Evolutionary conservation across 164 flowering plant genomes (phyloP).

Genomic region (Liquidambar formosana): DNA sequence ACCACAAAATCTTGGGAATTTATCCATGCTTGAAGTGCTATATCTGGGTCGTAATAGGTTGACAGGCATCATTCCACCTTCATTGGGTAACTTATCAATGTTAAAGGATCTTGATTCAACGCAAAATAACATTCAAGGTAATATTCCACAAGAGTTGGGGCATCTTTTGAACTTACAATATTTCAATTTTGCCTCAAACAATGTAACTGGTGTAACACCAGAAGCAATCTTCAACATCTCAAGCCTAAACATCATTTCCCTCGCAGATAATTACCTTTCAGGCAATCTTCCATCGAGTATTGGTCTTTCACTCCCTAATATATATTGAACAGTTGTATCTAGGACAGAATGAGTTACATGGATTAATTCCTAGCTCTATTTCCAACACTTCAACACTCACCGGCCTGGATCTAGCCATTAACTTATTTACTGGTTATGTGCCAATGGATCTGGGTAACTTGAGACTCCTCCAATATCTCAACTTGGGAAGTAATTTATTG

Average conservation of each 20-base stretch:
- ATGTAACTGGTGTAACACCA: background rate
- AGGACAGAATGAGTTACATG: slow-evolving; percentile 1
- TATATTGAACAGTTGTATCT: background rate
- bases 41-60: slow-evolving; percentile 14
- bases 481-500: background rate
- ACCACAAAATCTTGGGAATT: slow-evolving; percentile 24
- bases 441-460: slow-evolving; percentile 5
- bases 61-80: slow-evolving; percentile 14
- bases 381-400: slow-evolving; percentile 1
- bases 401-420: background rate
- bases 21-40: slow-evolving; percentile 15
- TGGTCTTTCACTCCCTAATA: slow-evolving; percentile 12
- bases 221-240: background rate
- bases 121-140: slow-evolving; percentile 1
- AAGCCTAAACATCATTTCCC: background rate
- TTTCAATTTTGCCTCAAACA: background rate
- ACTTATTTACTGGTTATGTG: slow-evolving; percentile 7
- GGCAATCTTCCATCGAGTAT: slow-evolving; percentile 20
- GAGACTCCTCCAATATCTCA: background rate
- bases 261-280: slow-evolving; percentile 6
- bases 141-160: slow-evolving; percentile 16
- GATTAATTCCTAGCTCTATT: background rate
- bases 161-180: slow-evolving; percentile 11
- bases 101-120: background rate
- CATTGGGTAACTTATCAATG: slow-evolving; percentile 7